Base-by-base conservation (phyloP, 257 asterid species). In the Anisodus tanguticus region DNA sequence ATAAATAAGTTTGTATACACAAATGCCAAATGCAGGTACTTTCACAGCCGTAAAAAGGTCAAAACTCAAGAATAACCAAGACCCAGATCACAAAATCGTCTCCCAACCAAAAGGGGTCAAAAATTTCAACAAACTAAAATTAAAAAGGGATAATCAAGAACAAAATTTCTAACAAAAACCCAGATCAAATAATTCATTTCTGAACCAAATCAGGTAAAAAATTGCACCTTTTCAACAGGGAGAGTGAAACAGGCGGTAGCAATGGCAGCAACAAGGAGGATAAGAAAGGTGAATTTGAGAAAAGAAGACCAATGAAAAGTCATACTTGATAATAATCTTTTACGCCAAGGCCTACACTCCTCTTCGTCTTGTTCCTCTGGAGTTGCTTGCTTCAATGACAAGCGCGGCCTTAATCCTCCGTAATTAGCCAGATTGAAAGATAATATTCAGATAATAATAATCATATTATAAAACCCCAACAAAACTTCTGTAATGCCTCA, bases 361-460 rank as follows among this genome's bases (percentile, higher is more conserved):
- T 91, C 93, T 47, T 88, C 91, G 71, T 89, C 93, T 49, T 90
- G 93, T 83, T 92, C 93, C 87, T 91, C 94, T 7, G 88, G 72
- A 59, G 84, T 77, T 87, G 97, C 92, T 90, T 93, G 98, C 86
- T 95, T 97, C 87, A 89, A 91, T 17, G 94, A 84, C 93, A 91
- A 92, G 90, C 98, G 97, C 87, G 98, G 95, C 97, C 98, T 91
- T 87, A 92, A 90, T 84, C 93, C 96, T 69, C 93, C 95, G 86
- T 93, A 90, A 86, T 93, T 91, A 90, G 99, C 97, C 98, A 93
- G 97, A 88, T 91, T 93, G 60, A 55, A 53, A 3, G 16, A 53
- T 3, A 9, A 11, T 13, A 53, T 49, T 7, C 9, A 49, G 11
- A 49, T 53, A 22, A 22, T 22, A 22, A 22, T 22, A 77, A 62